Base-by-base conservation (phyloP, 495 filamentous ascomycete species). In the Aspergillus nanangensis region DNA sequence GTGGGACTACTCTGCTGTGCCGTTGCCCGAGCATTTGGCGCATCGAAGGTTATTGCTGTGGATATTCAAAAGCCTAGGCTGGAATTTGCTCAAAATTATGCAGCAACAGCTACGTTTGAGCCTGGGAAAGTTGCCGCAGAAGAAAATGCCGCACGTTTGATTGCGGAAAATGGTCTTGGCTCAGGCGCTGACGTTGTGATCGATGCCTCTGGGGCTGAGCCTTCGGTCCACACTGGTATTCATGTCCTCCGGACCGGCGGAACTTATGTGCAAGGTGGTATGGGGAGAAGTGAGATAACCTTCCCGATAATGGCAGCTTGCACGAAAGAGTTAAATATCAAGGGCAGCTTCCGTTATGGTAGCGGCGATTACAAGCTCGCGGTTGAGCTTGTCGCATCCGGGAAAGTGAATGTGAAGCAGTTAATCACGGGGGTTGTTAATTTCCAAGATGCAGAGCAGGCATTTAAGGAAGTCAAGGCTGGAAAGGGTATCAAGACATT, bases 261-360 rank as follows among this genome's bases (percentile, higher is more conserved):
- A 10, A 80, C 70, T 5, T 82, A 76, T 48, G 78, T 83, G 3
- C 79, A 84, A 55, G 77, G 73, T 34, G 80, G 79, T 13, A 76
- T 83, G 73, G 79, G 77, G 0, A 71, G 71, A 38, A 72, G 70
- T 50, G 75, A 79, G 55, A 73, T 79, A 35, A 58, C 52, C 2
- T 78, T 81, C 55, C 77, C 79, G 1, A 81, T 82, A 48, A 77
- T 74, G 58, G 71, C 68, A 2, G 69, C 71, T n/a, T 77, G 71
- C 55, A 72, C 71, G 13, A 74, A 76, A 51, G 79, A 74, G 47
- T 48, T 80, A 51, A 77, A 59, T 8, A 37, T 80, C 39, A 74
- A 71, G 51, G 76, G 76, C 5, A 72, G 70, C 41, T 77, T 80
- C 54, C 66, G 77, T 21, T 80, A 80, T 47, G 70, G 70, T 25